Conservation (phyloP, 2,329 filamentous ascomycete species). For the Leptographium radiaticola region DNA sequence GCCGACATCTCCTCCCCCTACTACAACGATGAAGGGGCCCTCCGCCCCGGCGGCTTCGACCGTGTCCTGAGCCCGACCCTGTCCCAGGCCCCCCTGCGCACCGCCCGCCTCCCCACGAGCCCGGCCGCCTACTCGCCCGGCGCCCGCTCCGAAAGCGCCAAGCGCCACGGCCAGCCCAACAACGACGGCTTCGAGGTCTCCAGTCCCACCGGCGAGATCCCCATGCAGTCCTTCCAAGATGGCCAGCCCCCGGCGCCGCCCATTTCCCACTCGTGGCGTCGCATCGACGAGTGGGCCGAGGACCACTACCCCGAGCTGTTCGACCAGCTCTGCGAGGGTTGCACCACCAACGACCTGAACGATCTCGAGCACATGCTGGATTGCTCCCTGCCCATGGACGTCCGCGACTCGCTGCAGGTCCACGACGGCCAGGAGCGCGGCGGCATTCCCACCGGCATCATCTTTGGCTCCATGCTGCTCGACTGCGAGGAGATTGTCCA, state of each 20-base stretch:
- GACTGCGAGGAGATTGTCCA: slow-evolving; percentile 98
- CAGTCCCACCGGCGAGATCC: slow-evolving; percentile 66
- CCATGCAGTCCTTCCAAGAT: slow-evolving; percentile 91
- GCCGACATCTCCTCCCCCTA: slow-evolving; percentile 71
- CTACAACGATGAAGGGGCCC: slow-evolving; percentile 46
- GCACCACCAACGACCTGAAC: slow-evolving; percentile 88
- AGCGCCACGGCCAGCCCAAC: slow-evolving; percentile 47
- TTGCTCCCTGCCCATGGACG: slow-evolving; percentile 82
- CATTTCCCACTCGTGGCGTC: slow-evolving; percentile 78
- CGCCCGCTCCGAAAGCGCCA: slow-evolving; percentile 64
- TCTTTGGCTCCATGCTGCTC: slow-evolving; percentile 89
- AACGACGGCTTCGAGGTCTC: slow-evolving; percentile 55
- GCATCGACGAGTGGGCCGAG: slow-evolving; percentile 89
- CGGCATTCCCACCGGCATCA: slow-evolving; percentile 77
- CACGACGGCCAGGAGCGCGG: slow-evolving; percentile 98
- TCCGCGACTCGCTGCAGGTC: slow-evolving; percentile 78
- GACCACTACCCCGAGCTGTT: slow-evolving; percentile 90
- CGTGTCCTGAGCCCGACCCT: slow-evolving; percentile 6
- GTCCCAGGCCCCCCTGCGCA: neutral
- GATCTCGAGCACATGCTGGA: slow-evolving; percentile 94
- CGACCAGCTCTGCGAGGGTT: slow-evolving; percentile 86
- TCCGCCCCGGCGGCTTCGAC: neutral
- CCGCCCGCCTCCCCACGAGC: neutral
- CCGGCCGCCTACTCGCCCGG: slow-evolving; percentile 69
- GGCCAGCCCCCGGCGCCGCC: slow-evolving; percentile 83